phyloP scores from a whole-genome alignment of 495 filamentous ascomycete species.

The Penicillium coprophilum region DNA sequence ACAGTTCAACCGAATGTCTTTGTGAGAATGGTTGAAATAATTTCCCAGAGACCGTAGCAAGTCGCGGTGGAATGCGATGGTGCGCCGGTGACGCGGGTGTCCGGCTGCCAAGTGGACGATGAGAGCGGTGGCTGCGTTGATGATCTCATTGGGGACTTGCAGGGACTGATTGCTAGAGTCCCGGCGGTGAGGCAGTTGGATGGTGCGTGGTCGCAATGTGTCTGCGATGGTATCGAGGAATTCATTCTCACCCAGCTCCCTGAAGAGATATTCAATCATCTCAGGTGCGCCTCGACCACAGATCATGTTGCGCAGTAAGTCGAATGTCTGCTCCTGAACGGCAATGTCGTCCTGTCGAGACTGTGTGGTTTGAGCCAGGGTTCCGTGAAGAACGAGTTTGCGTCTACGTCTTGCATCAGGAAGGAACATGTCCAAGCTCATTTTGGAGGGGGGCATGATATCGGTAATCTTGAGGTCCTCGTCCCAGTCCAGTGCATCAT shows the following conservation, averaged over 20 bases:
- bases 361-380: slow-evolving; percentile 47
- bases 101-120: slow-evolving; percentile 85
- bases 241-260: slow-evolving; percentile 67
- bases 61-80: slow-evolving; percentile 64
- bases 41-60: slow-evolving; percentile 52
- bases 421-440: slow-evolving; percentile 45
- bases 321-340: slow-evolving; percentile 87
- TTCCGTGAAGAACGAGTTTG: slow-evolving; percentile 50
- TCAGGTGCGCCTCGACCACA: slow-evolving; percentile 63
- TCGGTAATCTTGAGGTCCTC: slow-evolving; percentile 67
- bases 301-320: slow-evolving; percentile 87
- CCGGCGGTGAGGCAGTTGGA: slow-evolving; percentile 40
- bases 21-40: slow-evolving; percentile 66
- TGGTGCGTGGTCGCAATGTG: slow-evolving; percentile 62
- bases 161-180: slow-evolving; percentile 32
- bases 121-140: slow-evolving; percentile 70
- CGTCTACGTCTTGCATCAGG: slow-evolving; percentile 43
- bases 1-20: slow-evolving; percentile 68
- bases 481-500: slow-evolving; percentile 56
- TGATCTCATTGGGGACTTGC: slow-evolving; percentile 65
- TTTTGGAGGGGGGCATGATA: slow-evolving; percentile 41
- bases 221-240: slow-evolving; percentile 73
- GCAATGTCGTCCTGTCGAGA: slow-evolving; percentile 74
- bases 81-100: slow-evolving; percentile 68
- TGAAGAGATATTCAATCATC: slow-evolving; percentile 84